These are phyloP conservation scores for Chrysoporthe deuterocubensis DNA, from an alignment of 2,329 filamentous ascomycete species.

Conservation along the genomic window DNA sequence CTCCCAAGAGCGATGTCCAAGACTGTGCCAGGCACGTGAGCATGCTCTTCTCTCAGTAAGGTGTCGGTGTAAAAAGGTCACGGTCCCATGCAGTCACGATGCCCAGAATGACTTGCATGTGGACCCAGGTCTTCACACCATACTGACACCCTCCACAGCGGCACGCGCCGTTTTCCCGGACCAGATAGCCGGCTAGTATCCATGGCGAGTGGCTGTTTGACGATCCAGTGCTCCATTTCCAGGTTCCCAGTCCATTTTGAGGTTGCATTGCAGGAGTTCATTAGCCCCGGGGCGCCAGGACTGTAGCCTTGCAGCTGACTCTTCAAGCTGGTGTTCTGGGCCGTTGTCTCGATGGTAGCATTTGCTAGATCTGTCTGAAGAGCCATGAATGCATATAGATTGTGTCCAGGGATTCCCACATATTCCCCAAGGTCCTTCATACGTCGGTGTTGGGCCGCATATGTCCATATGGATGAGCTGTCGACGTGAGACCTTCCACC, in stretches of 20 bases:
- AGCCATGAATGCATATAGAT: not conserved
- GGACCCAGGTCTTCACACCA: not conserved
- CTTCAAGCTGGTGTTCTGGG: not conserved
- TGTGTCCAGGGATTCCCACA: no score
- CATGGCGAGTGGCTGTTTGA: not conserved
- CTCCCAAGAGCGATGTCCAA: not conserved
- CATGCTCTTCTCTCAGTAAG: slow-evolving; percentile 1
- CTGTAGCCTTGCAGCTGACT: not conserved
- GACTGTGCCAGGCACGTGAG: not conserved
- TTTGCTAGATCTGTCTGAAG: not conserved
- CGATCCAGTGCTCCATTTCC: not conserved
- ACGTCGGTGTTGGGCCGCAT: no score
- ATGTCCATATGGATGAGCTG: no score
- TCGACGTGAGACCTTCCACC: no score
- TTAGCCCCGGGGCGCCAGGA: not conserved
- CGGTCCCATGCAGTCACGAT: not conserved
- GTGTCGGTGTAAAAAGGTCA: not conserved
- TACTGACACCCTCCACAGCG: no score
- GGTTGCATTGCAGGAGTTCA: slow-evolving; percentile 9
- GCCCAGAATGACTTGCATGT: not conserved
- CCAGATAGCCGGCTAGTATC: not conserved
- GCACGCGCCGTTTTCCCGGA: not conserved
- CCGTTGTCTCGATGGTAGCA: not conserved
- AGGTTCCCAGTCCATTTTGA: not conserved
- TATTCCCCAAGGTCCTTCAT: no score